phyloP scores from a whole-genome alignment of 805 yeast species.

The Candida maesae region DNA sequence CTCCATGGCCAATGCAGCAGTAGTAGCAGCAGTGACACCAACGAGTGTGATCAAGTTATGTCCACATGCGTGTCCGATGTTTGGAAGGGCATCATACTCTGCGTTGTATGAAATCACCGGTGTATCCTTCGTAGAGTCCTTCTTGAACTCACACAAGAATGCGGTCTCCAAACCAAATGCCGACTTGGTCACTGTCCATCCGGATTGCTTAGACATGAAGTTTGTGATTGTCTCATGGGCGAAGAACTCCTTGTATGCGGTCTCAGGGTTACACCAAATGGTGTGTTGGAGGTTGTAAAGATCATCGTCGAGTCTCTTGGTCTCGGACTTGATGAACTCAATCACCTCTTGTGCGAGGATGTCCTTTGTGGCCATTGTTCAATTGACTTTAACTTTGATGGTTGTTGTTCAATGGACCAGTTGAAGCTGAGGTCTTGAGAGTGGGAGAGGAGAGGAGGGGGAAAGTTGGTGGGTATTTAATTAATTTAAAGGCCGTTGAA shows the following conservation, averaged over 20 bases:
- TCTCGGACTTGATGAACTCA: conserved; percentile 1
- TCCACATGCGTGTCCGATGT: conserved; percentile 14
- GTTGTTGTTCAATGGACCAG: too few species aligned
- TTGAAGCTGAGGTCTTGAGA: too few species aligned
- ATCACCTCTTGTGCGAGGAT: conserved; percentile 2
- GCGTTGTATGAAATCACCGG: conserved; percentile 11
- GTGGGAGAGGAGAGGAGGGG: too few species aligned
- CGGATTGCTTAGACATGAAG: conserved; percentile 10
- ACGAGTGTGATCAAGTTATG: conserved; percentile 10
- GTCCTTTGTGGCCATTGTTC: background rate
- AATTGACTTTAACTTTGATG: too few species aligned
- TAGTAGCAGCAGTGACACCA: conserved; percentile 7
- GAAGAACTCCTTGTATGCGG: conserved; percentile 5
- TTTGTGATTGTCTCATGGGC: conserved; percentile 7
- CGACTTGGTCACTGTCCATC: conserved; percentile 8
- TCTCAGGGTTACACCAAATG: conserved; percentile 11
- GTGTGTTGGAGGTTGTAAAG: conserved; percentile 7
- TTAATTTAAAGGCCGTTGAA: too few species aligned
- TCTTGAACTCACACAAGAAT: conserved; percentile 4
- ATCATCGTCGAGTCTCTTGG: conserved; percentile 3
- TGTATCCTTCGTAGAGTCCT: conserved; percentile 2
- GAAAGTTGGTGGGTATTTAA: too few species aligned
- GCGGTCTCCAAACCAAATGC: conserved; percentile 12
- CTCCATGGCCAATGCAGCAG: conserved; percentile 7
- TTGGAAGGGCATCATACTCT: conserved; percentile 13